Base-by-base conservation (phyloP, 1,284 basidiomycete species). In the Puccinia hordei region DNA sequence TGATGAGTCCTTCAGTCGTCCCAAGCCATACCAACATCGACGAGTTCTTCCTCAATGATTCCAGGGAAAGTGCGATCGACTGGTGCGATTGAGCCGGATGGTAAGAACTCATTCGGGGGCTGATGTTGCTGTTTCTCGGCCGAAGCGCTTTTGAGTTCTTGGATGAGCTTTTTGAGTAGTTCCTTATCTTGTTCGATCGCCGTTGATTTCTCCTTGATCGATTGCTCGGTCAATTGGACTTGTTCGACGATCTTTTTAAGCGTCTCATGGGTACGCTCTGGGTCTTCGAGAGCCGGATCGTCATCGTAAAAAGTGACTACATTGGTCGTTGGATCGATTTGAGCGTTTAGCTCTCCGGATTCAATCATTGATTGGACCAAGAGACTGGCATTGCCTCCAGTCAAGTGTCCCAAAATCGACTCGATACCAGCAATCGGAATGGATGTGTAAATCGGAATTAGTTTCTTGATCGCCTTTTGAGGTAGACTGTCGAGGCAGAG, bases 1-100 rank as follows among this genome's bases (percentile, higher is more conserved):
- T 63, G 15, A 13, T 35, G 30, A 41, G 4, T 30, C 9, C 17
- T 5, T 68, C 44, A 59, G 27, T 79, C 76, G 19, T 79, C 76
- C 76, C 76, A 79, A 44, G 51, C 76, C 65, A 69, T 61, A 2
- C 66, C 76, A 38, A 71, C n/a, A 44, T 69, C 76, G 17, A 71
- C 65, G 22, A 79, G 57, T 27, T 79, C 76, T 61, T 79, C 76
- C 38, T 79, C 76, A 13, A 76, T 44, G 38, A 79, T 79, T 38
- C 66, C 66, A n/a, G 24, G 38, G 27, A 71, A 53, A 13, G 30
- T 49, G 35, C 69, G 27, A 17, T 74, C 72, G 17, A 10, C 6
- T 2, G 3, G 22, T 10, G 4, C 27, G 33, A 0, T 9, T 9
- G 19, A 8, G 41, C 22, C 15, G 38, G 53, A 53, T n/a, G 12